phyloP scores from a whole-genome alignment of 495 filamentous ascomycete genomes.

The Penicillium coprophilum region DNA sequence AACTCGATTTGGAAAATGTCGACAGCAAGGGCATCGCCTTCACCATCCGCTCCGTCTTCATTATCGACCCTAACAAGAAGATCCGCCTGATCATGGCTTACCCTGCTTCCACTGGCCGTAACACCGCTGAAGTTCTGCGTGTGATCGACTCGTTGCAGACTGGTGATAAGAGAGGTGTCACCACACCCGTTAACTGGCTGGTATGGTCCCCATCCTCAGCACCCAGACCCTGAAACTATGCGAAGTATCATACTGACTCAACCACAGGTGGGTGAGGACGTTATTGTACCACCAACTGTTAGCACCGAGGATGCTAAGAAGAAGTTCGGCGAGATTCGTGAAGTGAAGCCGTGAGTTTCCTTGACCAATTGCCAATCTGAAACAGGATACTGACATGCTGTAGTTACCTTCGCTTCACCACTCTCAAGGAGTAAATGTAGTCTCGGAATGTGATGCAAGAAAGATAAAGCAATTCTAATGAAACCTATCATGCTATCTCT shows the following conservation, averaged over 20 bases:
- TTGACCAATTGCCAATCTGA: not conserved
- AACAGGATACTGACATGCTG: slow-evolving; percentile 19
- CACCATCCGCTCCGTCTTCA: slow-evolving; percentile 67
- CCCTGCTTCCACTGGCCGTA: slow-evolving; percentile 63
- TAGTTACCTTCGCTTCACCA: slow-evolving; percentile 52
- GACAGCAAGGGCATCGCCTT: slow-evolving; percentile 60
- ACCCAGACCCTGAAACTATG: not conserved
- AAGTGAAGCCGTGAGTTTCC: slow-evolving; percentile 59
- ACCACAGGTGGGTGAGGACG: slow-evolving; percentile 54
- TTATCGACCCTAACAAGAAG: slow-evolving; percentile 70
- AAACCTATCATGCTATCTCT: not conserved
- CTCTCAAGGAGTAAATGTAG: slow-evolving; percentile 36
- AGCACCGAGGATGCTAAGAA: slow-evolving; percentile 61
- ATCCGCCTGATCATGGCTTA: slow-evolving; percentile 68
- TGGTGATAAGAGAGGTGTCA: slow-evolving; percentile 61
- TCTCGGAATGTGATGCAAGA: slow-evolving; percentile 24
- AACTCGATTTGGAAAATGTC: slow-evolving; percentile 56
- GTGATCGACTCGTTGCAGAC: slow-evolving; percentile 66
- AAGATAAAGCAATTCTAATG: slow-evolving; percentile 7
- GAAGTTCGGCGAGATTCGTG: slow-evolving; percentile 65
- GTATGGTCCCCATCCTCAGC: not conserved
- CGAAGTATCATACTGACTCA: slow-evolving; percentile 6
- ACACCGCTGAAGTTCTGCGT: slow-evolving; percentile 63
- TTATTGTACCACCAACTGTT: slow-evolving; percentile 65
- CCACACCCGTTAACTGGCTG: slow-evolving; percentile 61